Conservation (phyloP, 192 early-diverging fungal species). For the Kickxella alabastrina region DNA sequence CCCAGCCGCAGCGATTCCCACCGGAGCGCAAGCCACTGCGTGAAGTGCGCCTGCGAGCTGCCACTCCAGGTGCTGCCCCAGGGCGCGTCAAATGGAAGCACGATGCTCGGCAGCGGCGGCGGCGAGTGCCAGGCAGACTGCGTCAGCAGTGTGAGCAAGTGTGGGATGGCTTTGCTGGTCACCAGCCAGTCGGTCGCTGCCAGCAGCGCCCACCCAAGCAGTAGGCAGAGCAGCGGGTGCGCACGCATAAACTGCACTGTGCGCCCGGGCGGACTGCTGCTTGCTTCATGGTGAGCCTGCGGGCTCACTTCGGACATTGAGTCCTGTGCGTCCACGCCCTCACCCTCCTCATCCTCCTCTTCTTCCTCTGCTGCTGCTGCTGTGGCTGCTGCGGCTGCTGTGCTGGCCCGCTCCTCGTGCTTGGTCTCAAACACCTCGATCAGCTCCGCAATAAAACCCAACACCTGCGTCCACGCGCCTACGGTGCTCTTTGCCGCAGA, state of each 20-base stretch:
- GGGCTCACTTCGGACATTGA: too few species aligned
- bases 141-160: conserved; percentile 16
- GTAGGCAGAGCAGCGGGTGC: conserved; percentile 18
- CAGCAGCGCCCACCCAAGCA: conserved; percentile 23
- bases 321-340: background rate
- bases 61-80: background rate
- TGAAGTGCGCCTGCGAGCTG: conserved; percentile 1
- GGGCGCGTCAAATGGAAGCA: conserved; percentile 9
- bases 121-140: conserved; percentile 28
- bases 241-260: conserved; percentile 15
- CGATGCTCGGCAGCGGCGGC: conserved; percentile 12
- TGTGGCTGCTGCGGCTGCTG: background rate
- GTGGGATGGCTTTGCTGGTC: conserved; percentile 23
- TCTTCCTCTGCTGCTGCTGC: background rate
- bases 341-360: background rate
- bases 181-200: conserved; percentile 28
- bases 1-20: conserved; percentile 18
- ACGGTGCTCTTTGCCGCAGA: background rate
- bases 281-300: background rate
- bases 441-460: conserved; percentile 25
- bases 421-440: conserved; percentile 36
- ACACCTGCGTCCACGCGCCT: conserved; percentile 31
- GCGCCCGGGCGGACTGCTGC: background rate
- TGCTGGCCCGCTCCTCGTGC: background rate
- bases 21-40: conserved; percentile 4